Evolutionary conservation across 768 basidiomycete genomes (phyloP), one percentile per base, ranked within the genome.

Genomic region (Lentinula sp.): DNA sequence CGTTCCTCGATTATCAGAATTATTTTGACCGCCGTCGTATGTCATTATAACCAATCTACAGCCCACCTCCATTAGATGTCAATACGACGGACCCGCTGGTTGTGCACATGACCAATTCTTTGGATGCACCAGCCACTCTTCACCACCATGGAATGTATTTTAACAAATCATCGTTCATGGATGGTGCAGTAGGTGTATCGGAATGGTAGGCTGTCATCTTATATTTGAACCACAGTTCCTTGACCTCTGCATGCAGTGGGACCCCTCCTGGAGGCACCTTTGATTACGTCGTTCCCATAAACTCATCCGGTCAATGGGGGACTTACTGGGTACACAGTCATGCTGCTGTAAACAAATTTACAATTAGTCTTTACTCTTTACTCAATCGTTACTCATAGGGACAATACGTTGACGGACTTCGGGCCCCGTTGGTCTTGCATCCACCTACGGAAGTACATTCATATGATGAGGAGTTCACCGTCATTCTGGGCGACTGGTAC

Each of bases 91-190:
- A 98, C 71, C 82, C 83, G 0, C 76, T 97, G 34, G 67, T 89
- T 31, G 79, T 98, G 0, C 95, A 98, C 69, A 85, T 86, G 5
- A 77, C 77, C 32, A 94, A 95, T 72, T 82, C 81, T 2, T 72
- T 95, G 59, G 85, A 88, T 58, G 64, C 75, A 31, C 81, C 87
- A 0, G 82, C 89, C 0, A 80, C 87, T 0, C 75, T 98, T 15
- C 96, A 98, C 71, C 89, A 95, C 69, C 95, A 97, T 74, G 96
- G 96, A 64, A 92, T 96, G 88, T 94, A 86, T 75, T 94, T 97
- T 80, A 95, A 95, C 70, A 80, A 83, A 1, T 82, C 89, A 0
- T 82, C 84, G 16, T 97, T 91, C 86, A 88, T 87, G 79, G 96
- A 98, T 71, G 96, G 96, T 40, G 93, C 96, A 0, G 72, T 83